Conservation (phyloP, 495 filamentous ascomycete species). For the Penicillium cinerascens region DNA sequence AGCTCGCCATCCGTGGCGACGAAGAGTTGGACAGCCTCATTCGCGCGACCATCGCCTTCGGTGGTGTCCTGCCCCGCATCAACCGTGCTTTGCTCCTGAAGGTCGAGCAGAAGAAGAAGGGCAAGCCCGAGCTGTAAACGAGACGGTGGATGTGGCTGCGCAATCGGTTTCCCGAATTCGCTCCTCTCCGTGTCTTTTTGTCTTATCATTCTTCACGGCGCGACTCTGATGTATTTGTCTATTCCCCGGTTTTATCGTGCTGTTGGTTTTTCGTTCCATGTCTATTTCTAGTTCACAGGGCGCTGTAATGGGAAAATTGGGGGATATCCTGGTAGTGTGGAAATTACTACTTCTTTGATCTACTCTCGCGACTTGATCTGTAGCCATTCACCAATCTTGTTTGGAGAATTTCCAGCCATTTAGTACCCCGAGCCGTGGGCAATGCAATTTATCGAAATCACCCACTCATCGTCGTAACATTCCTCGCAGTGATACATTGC, state of each 20-base stretch:
- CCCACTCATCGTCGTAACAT: background rate
- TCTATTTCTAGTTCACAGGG: slow-evolving; percentile 35
- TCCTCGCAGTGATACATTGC: background rate
- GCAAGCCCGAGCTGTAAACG: slow-evolving; percentile 54
- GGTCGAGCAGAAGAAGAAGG: slow-evolving; percentile 99
- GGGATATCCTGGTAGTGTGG: slow-evolving; percentile 38
- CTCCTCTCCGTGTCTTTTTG: slow-evolving; percentile 11
- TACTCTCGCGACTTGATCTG: background rate
- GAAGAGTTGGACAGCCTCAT: slow-evolving; percentile 98
- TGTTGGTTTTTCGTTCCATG: slow-evolving; percentile 17
- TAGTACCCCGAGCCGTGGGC: background rate
- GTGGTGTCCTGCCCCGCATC: slow-evolving; percentile 98
- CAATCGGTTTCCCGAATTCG: background rate
- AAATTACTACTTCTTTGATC: slow-evolving; percentile 26
- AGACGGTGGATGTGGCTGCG: slow-evolving; percentile 6
- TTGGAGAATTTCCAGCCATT: background rate
- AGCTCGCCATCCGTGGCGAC: slow-evolving; percentile 97
- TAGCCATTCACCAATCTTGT: background rate
- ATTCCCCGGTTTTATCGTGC: slow-evolving; percentile 29
- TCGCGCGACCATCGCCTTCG: slow-evolving; percentile 95
- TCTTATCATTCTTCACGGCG: slow-evolving; percentile 27
- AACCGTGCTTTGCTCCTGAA: slow-evolving; percentile 95
- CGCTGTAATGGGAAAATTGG: slow-evolving; percentile 48
- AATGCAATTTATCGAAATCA: background rate
- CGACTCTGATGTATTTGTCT: slow-evolving; percentile 28